Conservation (phyloP, 352 stramenopile species). For the Achlya hypogyna region DNA sequence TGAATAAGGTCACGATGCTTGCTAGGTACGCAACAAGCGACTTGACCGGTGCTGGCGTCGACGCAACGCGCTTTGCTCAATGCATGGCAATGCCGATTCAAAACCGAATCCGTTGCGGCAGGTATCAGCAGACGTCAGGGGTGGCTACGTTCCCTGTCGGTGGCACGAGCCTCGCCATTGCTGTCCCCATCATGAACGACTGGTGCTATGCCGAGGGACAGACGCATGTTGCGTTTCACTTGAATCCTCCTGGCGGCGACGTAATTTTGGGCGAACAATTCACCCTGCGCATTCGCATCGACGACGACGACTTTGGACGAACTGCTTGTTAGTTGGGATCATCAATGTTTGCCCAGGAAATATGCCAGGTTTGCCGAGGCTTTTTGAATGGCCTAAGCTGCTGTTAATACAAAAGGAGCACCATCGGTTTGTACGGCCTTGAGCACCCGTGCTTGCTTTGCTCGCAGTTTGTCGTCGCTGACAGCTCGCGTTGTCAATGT, state of each 20-base stretch:
- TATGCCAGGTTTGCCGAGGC: slow-evolving; percentile 1
- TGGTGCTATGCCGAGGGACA: slow-evolving; percentile 79
- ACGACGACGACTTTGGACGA: slow-evolving; percentile 86
- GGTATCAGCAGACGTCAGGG: slow-evolving; percentile 72
- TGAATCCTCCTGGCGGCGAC: slow-evolving; percentile 87
- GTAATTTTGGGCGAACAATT: slow-evolving; percentile 86
- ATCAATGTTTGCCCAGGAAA: background rate
- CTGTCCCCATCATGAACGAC: slow-evolving; percentile 91
- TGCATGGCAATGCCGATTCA: slow-evolving; percentile 51
- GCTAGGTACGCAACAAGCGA: slow-evolving; percentile 73
- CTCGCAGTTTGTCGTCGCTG: background rate
- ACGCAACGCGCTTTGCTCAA: slow-evolving; percentile 42
- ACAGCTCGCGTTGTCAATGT: background rate
- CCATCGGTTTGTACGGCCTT: slow-evolving; percentile 14
- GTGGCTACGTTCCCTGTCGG: slow-evolving; percentile 85
- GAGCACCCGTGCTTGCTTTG: slow-evolving; percentile 10
- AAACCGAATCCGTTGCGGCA: slow-evolving; percentile 45
- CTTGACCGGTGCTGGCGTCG: slow-evolving; percentile 43
- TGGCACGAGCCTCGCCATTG: slow-evolving; percentile 79
- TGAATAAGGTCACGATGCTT: slow-evolving; percentile 28
- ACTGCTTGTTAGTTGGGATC: background rate
- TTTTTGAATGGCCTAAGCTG: slow-evolving; percentile 18
- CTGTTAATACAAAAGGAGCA: no score
- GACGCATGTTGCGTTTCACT: slow-evolving; percentile 87
- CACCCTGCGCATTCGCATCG: slow-evolving; percentile 81